A percentile compares a stretch with the other conserved stretches of the same genome.
Conservation (phyloP, 139 green algal genomes). For the Auxenochlorella pyrenoidosa region DNA sequence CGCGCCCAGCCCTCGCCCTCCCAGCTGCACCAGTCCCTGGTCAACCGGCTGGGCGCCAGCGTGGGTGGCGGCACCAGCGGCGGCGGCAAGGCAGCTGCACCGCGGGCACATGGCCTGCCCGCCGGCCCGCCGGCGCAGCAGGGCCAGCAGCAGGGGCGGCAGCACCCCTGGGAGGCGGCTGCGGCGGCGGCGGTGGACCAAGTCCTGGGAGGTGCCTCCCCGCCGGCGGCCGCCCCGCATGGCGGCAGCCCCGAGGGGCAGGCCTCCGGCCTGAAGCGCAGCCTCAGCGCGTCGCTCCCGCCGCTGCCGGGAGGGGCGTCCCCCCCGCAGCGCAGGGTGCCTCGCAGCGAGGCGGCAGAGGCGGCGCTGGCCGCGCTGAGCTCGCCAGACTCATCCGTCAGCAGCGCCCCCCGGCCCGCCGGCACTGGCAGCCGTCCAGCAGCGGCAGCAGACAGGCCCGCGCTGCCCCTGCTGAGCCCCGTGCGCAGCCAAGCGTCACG, state of each 20-base stretch:
- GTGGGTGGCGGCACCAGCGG: not conserved
- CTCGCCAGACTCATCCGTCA: too few species aligned
- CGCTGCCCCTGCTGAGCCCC: not conserved
- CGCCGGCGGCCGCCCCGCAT: not conserved
- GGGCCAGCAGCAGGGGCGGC: not conserved
- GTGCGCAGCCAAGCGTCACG: not conserved
- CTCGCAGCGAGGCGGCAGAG: conserved; percentile 5
- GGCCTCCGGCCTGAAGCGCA: not conserved
- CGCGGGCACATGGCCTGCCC: not conserved
- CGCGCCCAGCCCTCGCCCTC: conserved; percentile 17
- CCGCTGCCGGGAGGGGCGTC: not conserved
- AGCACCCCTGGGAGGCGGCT: not conserved
- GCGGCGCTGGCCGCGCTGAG: not conserved
- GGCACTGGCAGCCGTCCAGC: not conserved
- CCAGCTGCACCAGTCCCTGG: conserved; percentile 39
- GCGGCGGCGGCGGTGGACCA: too few species aligned
- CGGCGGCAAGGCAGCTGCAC: not conserved
- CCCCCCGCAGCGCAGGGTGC: not conserved
- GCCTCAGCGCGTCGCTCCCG: not conserved
- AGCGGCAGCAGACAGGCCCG: not conserved
- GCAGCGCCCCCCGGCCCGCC: not conserved
- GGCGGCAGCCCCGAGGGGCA: too few species aligned
- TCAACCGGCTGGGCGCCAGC: conserved; percentile 5
- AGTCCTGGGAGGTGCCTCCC: not conserved
- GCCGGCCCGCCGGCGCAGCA: not conserved